Conservation (phyloP, 345 rosid species). For the Nephelium lappaceum region DNA sequence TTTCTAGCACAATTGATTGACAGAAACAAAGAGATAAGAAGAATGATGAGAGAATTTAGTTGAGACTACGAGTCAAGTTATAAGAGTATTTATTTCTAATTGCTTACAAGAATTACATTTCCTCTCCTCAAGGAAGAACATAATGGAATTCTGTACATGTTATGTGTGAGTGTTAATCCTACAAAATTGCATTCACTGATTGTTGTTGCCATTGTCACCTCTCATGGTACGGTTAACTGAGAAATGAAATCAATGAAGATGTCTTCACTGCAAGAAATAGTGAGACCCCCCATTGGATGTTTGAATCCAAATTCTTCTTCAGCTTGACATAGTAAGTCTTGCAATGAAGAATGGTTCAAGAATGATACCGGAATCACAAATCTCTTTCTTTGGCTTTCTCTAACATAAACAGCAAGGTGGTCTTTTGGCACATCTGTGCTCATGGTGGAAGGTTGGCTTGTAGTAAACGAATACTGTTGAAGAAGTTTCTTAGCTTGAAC, state of each 20-base stretch:
- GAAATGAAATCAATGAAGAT: conserved; percentile 36
- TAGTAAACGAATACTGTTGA: not conserved
- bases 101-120: not conserved
- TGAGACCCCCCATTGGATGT: conserved; percentile 41
- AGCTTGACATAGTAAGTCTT: conserved; percentile 31
- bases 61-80: not conserved
- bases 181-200: not conserved
- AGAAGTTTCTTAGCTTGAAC: conserved; percentile 14
- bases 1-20: not conserved
- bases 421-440: conserved; percentile 16
- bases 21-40: no score
- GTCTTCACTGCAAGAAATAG: conserved; percentile 43
- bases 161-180: no score
- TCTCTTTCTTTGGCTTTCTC: conserved; percentile 31
- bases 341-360: conserved; percentile 43
- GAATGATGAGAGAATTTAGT: no score
- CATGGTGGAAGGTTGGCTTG: not conserved
- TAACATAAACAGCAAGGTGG: conserved; percentile 18
- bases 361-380: conserved; percentile 34
- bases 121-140: not conserved
- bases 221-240: conserved; percentile 21
- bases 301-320: conserved; percentile 46
- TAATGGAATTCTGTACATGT: not conserved
- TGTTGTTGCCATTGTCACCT: not conserved
- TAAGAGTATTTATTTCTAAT: not conserved